Percentiles rank a stretch among this genome's conserved stretches.
phyloP scores from a whole-genome alignment of 1,139 yeast species.

The Wickerhamomyces sp. region DNA sequence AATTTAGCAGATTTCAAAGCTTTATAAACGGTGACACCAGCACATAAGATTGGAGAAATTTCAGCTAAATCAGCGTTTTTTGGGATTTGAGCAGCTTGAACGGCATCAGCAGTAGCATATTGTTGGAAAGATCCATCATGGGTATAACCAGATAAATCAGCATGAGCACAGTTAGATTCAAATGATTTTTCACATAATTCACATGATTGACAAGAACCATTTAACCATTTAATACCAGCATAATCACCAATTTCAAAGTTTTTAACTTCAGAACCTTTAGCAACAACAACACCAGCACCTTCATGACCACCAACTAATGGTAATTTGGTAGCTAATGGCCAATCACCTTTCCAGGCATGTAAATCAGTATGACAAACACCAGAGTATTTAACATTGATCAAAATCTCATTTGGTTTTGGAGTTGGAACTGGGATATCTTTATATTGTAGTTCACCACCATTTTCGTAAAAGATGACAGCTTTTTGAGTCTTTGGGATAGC shows the following conservation, averaged over 20 bases:
- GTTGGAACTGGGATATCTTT: slow-evolving; percentile 56
- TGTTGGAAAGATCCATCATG: slow-evolving; percentile 68
- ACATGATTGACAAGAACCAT: slow-evolving; percentile 58
- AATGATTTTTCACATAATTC: slow-evolving; percentile 50
- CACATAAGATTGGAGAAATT: slow-evolving; percentile 61
- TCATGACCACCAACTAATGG: slow-evolving; percentile 71
- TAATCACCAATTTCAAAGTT: slow-evolving; percentile 59
- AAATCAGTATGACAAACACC: slow-evolving; percentile 70
- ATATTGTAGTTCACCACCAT: slow-evolving; percentile 46
- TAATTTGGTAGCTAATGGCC: slow-evolving; percentile 57
- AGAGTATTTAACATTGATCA: slow-evolving; percentile 58
- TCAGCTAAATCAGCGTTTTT: slow-evolving; percentile 51
- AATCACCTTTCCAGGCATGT: slow-evolving; percentile 70
- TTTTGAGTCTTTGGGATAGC: slow-evolving; percentile 47
- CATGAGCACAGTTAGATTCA: slow-evolving; percentile 56
- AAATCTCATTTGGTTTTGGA: slow-evolving; percentile 56
- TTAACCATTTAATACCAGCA: slow-evolving; percentile 65
- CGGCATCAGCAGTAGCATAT: slow-evolving; percentile 63
- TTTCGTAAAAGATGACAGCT: slow-evolving; percentile 45
- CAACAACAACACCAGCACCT: slow-evolving; percentile 66
- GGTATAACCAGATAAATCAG: slow-evolving; percentile 62
- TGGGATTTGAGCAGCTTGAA: slow-evolving; percentile 60
- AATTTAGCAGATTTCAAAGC: slow-evolving; percentile 58
- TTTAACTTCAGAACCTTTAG: slow-evolving; percentile 49
- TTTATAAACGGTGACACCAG: slow-evolving; percentile 66